Base-by-base conservation (phyloP, 345 rosid species). In the Heritiera littoralis region DNA sequence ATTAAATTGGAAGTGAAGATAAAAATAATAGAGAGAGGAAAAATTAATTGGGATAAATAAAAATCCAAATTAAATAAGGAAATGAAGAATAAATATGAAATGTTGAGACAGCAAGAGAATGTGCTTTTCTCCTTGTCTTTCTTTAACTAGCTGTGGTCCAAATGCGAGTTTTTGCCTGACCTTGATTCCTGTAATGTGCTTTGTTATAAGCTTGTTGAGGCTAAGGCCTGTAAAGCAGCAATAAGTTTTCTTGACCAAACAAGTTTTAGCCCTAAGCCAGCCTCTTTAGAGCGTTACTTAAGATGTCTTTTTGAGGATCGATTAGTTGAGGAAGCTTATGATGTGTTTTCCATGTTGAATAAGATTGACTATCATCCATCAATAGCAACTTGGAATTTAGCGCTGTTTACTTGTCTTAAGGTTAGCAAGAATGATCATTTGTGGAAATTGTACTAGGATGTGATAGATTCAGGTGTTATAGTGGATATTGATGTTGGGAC, bases 51-150 rank as follows among this genome's bases (percentile, higher is more conserved):
- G n/a, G n/a, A n/a, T n/a, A n/a, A n/a, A n/a, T n/a, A n/a, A n/a
- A n/a, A n/a, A n/a, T n/a, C n/a, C n/a, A n/a, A n/a, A n/a, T n/a
- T n/a, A n/a, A n/a, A n/a, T n/a, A n/a, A n/a, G n/a, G n/a, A n/a
- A n/a, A n/a, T n/a, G n/a, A n/a, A n/a, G n/a, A n/a, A n/a, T n/a
- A n/a, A n/a, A n/a, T n/a, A n/a, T n/a, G n/a, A n/a, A n/a, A n/a
- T 93, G 17, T 70, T 88, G 84, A 84, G 76, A 77, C 83, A 72
- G 54, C 95, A 91, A 81, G 87, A 71, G 61, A 90, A 88, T 80
- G 87, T 84, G 60, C 32, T 90, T 81, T 80, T 88, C 2, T 86
- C 91, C 17, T 13, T 89, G 10, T 79, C 83, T 65, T 90, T 89
- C 86, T 89, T 87, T 59, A 78, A 79, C 52, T 92, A 93, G 93